A percentile compares a stretch with the other conserved stretches of the same genome.
phyloP scores from a whole-genome alignment of 2,329 filamentous ascomycete genomes.

The Massarina eburnea region DNA sequence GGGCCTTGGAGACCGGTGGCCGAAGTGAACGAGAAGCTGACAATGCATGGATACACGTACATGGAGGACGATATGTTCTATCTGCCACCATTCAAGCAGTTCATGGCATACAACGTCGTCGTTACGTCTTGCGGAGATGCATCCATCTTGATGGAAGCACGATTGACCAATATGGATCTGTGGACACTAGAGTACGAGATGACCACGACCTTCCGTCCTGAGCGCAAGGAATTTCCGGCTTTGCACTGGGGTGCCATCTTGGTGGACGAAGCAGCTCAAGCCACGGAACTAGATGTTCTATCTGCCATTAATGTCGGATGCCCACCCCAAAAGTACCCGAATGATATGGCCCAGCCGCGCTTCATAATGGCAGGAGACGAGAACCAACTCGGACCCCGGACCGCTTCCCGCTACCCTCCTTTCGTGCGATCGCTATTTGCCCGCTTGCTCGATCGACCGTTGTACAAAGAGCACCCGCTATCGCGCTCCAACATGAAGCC shows the following conservation, averaged over 20 bases:
- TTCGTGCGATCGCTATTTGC: slow-evolving; percentile 47
- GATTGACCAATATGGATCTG: slow-evolving; percentile 47
- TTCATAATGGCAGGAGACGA: slow-evolving; percentile 52
- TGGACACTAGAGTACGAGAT: slow-evolving; percentile 40
- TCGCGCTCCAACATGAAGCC: slow-evolving; percentile 36
- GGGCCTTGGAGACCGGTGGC: slow-evolving; percentile 43
- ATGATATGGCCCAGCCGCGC: slow-evolving; percentile 30
- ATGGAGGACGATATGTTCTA: slow-evolving; percentile 46
- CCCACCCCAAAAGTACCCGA: slow-evolving; percentile 33
- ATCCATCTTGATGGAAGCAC: slow-evolving; percentile 45
- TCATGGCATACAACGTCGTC: slow-evolving; percentile 48
- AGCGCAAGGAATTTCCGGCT: slow-evolving; percentile 4
- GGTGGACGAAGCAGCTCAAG: slow-evolving; percentile 51
- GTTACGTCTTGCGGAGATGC: slow-evolving; percentile 48
- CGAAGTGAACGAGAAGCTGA: slow-evolving; percentile 45
- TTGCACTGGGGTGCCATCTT: slow-evolving; percentile 49
- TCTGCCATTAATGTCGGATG: slow-evolving; percentile 46
- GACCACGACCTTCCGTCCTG: slow-evolving; percentile 32
- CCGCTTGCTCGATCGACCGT: slow-evolving; percentile 40
- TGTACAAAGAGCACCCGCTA: slow-evolving; percentile 46
- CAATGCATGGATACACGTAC: slow-evolving; percentile 39
- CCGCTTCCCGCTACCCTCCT: slow-evolving; percentile 35
- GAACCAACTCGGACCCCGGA: slow-evolving; percentile 47
- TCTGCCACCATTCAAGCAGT: slow-evolving; percentile 40
- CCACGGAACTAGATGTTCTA: slow-evolving; percentile 46